Base-by-base conservation (phyloP, 495 filamentous ascomycete species). In the Aspergillus conjunctus region DNA sequence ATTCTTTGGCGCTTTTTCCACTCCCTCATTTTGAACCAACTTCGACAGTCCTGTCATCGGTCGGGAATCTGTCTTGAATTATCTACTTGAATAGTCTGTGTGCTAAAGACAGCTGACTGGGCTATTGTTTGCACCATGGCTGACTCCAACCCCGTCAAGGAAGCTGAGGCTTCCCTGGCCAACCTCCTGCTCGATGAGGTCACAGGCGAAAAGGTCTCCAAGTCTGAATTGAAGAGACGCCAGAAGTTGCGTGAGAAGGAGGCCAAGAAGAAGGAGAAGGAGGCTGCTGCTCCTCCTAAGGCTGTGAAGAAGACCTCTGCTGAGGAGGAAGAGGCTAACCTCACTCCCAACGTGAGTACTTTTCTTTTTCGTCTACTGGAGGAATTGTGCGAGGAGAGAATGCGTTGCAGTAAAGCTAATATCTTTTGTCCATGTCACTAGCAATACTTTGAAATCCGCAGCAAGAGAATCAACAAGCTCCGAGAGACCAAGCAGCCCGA, bases 391-490 rank as follows among this genome's bases (percentile, higher is more conserved):
- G 41, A 18, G 41, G 33, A 1, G 51, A 32, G 43, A 14, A 37
- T 20, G 44, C 7, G 18, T 52, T 51, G 8, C 11, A 30, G 33
- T 32, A 26, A 26, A 17, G 43, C 62, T 74, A 56, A 75, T 61
- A 5, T n/a, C 34, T 43, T 12, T 31, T 39, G 4, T 32, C 53
- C 50, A 30, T 50, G 1, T 20, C 12, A 17, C 50, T 62, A 93
- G 91, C 91, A 96, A 93, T 98, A 98, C 78, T 95, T 96, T 70
- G 93, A 98, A 79, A 95, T 98, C 67, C 91, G 94, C 50, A 91
- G 87, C 66, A 85, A 90, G 53, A 81, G 81, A 49, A 85, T 98
- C 82, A 89, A 92, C 71, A 92, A 91, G 81, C 85, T 97, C 58
- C 87, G 88, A 70, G 81, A 89, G 72, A 87, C 83, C 71, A 87